These are phyloP conservation scores for Dothistroma pini DNA, from an alignment of 2,329 filamentous ascomycete genomes.

Conservation along the genomic window DNA sequence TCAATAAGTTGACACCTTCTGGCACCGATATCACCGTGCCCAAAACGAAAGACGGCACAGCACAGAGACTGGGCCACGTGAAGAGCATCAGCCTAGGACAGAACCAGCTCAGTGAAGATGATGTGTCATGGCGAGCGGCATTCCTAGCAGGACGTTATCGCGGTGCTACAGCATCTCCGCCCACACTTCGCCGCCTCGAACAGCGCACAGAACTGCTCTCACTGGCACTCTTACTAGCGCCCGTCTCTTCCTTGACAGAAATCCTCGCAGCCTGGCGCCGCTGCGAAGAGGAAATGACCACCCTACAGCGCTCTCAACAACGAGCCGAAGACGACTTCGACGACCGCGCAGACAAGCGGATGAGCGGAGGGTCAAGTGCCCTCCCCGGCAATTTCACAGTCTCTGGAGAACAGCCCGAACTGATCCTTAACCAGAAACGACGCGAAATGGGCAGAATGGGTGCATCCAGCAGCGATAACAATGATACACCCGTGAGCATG, in stretches of 20 bases:
- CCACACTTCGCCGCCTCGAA: conserved; percentile 66
- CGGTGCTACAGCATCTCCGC: conserved; percentile 44
- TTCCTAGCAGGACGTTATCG: conserved; percentile 73
- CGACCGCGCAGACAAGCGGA: conserved; percentile 55
- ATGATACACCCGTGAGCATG: conserved; percentile 51
- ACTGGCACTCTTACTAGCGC: conserved; percentile 70
- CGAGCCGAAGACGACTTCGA: conserved; percentile 69
- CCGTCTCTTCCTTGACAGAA: conserved; percentile 65
- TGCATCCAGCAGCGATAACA: conserved; percentile 32
- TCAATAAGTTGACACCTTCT: conserved; percentile 58
- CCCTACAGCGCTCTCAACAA: conserved; percentile 62
- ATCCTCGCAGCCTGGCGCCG: conserved; percentile 71
- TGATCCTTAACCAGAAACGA: conserved; percentile 39
- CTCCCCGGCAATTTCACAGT: conserved; percentile 47
- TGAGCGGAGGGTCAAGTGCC: conserved; percentile 17
- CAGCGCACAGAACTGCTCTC: conserved; percentile 78
- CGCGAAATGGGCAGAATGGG: conserved; percentile 37
- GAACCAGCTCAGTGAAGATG: conserved; percentile 45
- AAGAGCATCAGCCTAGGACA: conserved; percentile 20
- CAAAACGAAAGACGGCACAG: conserved; percentile 3
- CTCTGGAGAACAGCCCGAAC: conserved; percentile 32
- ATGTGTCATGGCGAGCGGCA: conserved; percentile 75
- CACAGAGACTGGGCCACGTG: conserved; percentile 16
- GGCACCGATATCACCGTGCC: conserved; percentile 27
- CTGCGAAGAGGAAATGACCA: conserved; percentile 73